Evolutionary conservation across 768 basidiomycete genomes (phyloP).

Genomic region (Lactarius evosmus): DNA sequence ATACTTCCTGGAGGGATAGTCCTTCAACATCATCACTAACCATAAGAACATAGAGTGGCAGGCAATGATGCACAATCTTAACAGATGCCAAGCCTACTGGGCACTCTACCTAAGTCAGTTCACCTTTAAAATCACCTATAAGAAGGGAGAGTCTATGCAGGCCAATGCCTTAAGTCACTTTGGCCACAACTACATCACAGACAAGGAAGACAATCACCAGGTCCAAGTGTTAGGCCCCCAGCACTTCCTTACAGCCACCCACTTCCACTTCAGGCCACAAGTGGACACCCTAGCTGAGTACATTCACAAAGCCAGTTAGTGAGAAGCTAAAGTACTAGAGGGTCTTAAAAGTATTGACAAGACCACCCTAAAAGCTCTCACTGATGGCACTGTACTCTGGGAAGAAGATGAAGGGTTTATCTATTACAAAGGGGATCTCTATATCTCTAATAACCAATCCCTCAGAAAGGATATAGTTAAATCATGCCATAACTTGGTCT

Average conservation of each 20-base stretch:
- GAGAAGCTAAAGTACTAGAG: background rate
- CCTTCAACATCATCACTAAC: too few species aligned
- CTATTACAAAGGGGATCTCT: slow-evolving; percentile 7
- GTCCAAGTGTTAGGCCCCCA: background rate
- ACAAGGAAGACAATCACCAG: too few species aligned
- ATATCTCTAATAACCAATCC: background rate
- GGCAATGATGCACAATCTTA: background rate
- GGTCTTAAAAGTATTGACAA: background rate
- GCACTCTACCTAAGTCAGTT: background rate
- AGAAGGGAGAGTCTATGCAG: background rate
- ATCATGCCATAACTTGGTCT: slow-evolving; percentile 5
- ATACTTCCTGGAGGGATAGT: too few species aligned
- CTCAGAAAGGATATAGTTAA: background rate
- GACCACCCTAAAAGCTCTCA: slow-evolving; percentile 29
- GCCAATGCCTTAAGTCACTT: background rate
- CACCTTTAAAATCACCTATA: background rate
- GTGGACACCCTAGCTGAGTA: too few species aligned
- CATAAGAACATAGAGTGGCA: background rate
- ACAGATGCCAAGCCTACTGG: background rate
- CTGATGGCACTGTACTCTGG: too few species aligned
- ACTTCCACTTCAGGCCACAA: too few species aligned
- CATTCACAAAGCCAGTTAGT: too few species aligned
- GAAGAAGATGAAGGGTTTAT: slow-evolving; percentile 32
- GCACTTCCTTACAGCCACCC: background rate
- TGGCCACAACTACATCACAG: too few species aligned